These are phyloP conservation scores for Liquidambar formosana DNA, from an alignment of 164 flowering plant species.

Conservation along the genomic window DNA sequence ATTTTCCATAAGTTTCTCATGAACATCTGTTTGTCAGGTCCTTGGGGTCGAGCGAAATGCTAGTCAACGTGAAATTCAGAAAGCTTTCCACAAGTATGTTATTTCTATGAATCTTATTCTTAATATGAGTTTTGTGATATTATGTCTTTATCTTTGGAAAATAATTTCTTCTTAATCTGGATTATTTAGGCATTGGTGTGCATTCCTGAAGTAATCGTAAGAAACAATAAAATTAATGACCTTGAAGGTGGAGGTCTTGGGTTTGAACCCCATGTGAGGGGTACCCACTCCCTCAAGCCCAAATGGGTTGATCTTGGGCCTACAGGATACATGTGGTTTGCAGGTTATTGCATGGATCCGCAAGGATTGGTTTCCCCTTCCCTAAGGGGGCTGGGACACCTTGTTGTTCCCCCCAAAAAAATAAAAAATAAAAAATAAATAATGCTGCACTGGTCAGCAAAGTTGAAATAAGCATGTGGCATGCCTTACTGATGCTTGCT, in stretches of 20 bases:
- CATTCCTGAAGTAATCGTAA: background rate
- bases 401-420: too few species aligned
- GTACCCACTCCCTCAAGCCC: too few species aligned
- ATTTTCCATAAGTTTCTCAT: background rate
- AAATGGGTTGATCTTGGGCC: too few species aligned
- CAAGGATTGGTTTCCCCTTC: too few species aligned
- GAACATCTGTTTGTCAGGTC: constrained; percentile 43
- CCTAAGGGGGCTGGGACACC: too few species aligned
- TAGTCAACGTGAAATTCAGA: constrained; percentile 87
- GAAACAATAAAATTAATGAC: background rate
- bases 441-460: too few species aligned
- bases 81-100: constrained; percentile 94
- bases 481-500: background rate
- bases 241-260: too few species aligned
- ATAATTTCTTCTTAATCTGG: background rate
- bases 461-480: too few species aligned
- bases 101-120: background rate
- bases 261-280: too few species aligned
- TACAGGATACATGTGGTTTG: too few species aligned
- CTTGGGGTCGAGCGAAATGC: constrained; percentile 81
- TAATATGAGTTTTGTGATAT: background rate
- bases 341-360: too few species aligned
- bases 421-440: too few species aligned
- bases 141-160: background rate
- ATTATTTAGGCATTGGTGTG: background rate